Percentiles rank a stretch among this genome's conserved stretches.
These are phyloP conservation scores for Beauveria rudraprayagi DNA, from an alignment of 2,329 filamentous ascomycete genomes.

Conservation along the genomic window DNA sequence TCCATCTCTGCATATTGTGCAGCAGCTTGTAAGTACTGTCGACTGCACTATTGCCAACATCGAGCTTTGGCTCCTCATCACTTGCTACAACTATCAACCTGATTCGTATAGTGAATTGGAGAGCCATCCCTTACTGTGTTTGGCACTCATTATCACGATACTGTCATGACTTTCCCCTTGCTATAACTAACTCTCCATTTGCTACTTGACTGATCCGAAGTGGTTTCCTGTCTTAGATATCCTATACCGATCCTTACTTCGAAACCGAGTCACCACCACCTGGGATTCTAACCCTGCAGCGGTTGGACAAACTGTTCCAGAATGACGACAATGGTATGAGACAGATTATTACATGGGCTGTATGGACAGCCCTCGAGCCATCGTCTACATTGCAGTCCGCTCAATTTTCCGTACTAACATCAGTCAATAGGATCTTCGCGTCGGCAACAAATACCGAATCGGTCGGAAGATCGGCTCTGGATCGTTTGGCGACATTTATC, in stretches of 20 bases:
- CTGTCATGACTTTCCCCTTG: no score
- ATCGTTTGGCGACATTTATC: constrained; percentile 96
- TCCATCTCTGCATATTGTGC: not conserved
- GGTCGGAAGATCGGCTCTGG: constrained; percentile 98
- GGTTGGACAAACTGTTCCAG: constrained; percentile 16
- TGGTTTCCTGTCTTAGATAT: not conserved
- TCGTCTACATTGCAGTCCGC: no score
- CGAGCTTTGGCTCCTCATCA: not conserved
- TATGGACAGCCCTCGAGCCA: not conserved
- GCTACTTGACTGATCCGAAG: not conserved
- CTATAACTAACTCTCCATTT: not conserved
- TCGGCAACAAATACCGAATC: constrained; percentile 99
- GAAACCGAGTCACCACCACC: not conserved
- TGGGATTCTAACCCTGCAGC: not conserved
- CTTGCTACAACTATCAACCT: not conserved
- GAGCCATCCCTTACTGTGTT: no score
- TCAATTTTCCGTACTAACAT: not conserved
- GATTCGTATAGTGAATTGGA: not conserved
- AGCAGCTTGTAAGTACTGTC: not conserved
- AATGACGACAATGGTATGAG: constrained; percentile 47
- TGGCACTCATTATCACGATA: no score
- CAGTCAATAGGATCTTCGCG: constrained; percentile 74
- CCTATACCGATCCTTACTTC: not conserved
- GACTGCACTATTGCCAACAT: not conserved
- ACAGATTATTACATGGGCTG: not conserved